Conservation (phyloP, 257 asterid genomes). For the Solanum rostratum region DNA sequence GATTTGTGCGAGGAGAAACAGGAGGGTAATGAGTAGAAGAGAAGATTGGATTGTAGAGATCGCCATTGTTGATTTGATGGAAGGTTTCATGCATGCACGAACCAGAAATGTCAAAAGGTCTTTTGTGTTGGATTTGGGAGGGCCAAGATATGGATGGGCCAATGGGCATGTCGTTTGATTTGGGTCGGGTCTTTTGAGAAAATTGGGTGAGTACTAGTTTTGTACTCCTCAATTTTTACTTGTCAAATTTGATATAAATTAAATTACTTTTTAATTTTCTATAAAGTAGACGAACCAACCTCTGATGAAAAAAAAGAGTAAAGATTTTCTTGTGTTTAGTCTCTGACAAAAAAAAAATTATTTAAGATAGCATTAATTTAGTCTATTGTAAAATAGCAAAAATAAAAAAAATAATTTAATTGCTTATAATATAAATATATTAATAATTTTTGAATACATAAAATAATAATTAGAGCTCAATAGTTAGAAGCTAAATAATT, state of each 20-base stretch:
- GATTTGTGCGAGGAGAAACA: slow-evolving; percentile 15
- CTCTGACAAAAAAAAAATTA: too few relatives aligned
- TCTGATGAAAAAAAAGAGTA: too few relatives aligned
- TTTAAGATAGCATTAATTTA: too few relatives aligned
- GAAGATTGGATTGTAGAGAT: slow-evolving; percentile 9
- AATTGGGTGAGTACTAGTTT: neutral
- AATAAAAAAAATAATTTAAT: too few relatives aligned
- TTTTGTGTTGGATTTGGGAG: neutral
- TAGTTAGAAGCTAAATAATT: too few relatives aligned
- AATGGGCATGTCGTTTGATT: neutral
- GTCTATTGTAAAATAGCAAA: too few relatives aligned
- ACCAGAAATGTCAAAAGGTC: neutral
- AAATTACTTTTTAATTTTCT: too few relatives aligned
- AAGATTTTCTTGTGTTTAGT: too few relatives aligned
- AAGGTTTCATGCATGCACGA: slow-evolving; percentile 1
- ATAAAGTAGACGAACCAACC: neutral
- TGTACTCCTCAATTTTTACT: neutral
- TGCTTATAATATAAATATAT: too few relatives aligned
- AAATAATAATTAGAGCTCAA: too few relatives aligned
- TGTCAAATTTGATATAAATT: too few relatives aligned
- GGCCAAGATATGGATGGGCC: neutral
- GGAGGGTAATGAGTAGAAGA: neutral
- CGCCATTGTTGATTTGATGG: slow-evolving; percentile 30
- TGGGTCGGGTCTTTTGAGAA: neutral
- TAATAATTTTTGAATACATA: too few relatives aligned